A percentile compares a stretch with the other conserved stretches of the same genome.
Evolutionary conservation across 139 green algal genomes (phyloP).

Genomic region (Asterochloris sp.): DNA sequence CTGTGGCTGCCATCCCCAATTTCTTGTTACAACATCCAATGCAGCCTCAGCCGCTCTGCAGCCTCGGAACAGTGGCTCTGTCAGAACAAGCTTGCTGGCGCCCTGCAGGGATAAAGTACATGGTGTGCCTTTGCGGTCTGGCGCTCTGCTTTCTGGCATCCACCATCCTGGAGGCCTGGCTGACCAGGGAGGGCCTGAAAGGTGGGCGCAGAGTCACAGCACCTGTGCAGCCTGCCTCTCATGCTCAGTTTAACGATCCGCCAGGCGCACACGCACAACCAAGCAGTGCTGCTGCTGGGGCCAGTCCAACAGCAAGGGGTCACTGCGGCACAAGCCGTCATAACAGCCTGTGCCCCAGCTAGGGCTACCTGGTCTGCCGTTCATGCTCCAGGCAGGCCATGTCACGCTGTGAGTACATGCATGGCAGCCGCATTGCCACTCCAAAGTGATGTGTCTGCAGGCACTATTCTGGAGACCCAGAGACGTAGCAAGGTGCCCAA

Average conservation of each 20-base stretch:
- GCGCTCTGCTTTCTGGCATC: conserved; percentile 26
- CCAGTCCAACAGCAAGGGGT: no score
- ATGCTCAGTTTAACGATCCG: neutral
- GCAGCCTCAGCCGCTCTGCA: neutral
- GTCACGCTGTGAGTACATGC: no score
- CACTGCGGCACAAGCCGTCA: no score
- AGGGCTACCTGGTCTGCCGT: no score
- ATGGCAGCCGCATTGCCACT: neutral
- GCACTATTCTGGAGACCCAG: conserved; percentile 38
- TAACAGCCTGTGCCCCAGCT: no score
- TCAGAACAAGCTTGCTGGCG: neutral
- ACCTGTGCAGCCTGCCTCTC: neutral
- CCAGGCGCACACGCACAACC: neutral
- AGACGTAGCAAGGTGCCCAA: conserved; percentile 22
- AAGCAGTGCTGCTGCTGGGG: neutral
- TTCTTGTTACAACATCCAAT: no score
- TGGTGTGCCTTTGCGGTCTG: conserved; percentile 24
- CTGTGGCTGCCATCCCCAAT: no score
- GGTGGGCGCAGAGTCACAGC: conserved; percentile 10
- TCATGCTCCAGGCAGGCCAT: no score
- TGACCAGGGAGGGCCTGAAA: conserved; percentile 28
- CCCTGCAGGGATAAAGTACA: conserved; percentile 15
- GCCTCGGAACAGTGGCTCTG: neutral
- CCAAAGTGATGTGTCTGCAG: neutral
- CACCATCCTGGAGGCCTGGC: conserved; percentile 21